These are phyloP conservation scores for Botrytis cinerea DNA, from an alignment of 2,329 filamentous ascomycete genomes.

Conservation along the genomic window DNA sequence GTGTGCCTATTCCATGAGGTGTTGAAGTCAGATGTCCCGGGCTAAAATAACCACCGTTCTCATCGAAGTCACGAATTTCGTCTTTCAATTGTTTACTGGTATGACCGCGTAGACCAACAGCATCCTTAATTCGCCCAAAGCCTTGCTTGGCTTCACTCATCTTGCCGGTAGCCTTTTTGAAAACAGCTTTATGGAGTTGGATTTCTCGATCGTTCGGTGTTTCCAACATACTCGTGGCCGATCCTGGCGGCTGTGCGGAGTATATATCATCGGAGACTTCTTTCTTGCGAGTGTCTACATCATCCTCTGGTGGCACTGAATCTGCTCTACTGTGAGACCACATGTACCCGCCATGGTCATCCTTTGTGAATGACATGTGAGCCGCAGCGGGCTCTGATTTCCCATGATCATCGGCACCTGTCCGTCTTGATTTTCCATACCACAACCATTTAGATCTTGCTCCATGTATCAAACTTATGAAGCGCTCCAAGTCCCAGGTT, in stretches of 20 bases:
- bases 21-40: constrained; percentile 32
- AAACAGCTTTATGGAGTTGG: constrained; percentile 62
- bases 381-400: constrained; percentile 50
- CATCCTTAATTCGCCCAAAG: constrained; percentile 82
- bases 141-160: constrained; percentile 81
- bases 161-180: constrained; percentile 77
- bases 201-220: constrained; percentile 57
- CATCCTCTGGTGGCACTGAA: constrained; percentile 55
- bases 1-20: constrained; percentile 25
- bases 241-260: constrained; percentile 48
- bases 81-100: constrained; percentile 58
- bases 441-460: constrained; percentile 92
- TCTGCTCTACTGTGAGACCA: constrained; percentile 53
- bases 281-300: constrained; percentile 45
- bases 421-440: constrained; percentile 83
- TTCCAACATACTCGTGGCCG: constrained; percentile 51
- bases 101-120: constrained; percentile 63
- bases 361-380: constrained; percentile 56
- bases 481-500: constrained; percentile 83
- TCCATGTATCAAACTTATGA: constrained; percentile 75
- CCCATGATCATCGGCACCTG: constrained; percentile 47
- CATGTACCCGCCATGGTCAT: constrained; percentile 52
- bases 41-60: constrained; percentile 32
- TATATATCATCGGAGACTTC: constrained; percentile 50
- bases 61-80: constrained; percentile 40